Conservation (phyloP, 352 stramenopile species). For the Phytophthora ramorum region DNA sequence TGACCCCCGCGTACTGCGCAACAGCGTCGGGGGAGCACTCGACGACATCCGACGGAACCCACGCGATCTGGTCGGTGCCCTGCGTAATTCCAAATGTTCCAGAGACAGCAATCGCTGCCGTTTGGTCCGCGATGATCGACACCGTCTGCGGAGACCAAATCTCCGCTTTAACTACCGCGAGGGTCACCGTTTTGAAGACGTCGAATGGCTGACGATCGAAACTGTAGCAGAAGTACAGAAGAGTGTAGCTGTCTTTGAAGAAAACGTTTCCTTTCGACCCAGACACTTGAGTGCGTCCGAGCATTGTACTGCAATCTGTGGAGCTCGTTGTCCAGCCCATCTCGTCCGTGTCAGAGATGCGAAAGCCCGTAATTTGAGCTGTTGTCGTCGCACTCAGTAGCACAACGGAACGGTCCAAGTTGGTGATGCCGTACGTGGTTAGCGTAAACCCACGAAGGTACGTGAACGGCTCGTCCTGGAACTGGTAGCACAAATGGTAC, state of each 20-base stretch:
- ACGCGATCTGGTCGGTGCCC: conserved; percentile 64
- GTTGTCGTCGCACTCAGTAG: conserved; percentile 51
- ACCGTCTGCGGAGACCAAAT: conserved; percentile 59
- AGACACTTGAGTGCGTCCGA: conserved; percentile 39
- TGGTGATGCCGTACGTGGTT: conserved; percentile 51
- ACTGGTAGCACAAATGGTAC: conserved; percentile 79
- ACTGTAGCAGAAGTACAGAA: conserved; percentile 68
- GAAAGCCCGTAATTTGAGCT: conserved; percentile 58
- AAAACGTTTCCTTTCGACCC: conserved; percentile 38
- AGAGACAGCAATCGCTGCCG: conserved; percentile 38
- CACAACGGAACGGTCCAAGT: conserved; percentile 53
- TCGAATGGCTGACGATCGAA: conserved; percentile 67
- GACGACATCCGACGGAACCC: conserved; percentile 57
- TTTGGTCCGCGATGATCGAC: conserved; percentile 62
- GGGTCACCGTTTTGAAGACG: conserved; percentile 43
- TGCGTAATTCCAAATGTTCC: conserved; percentile 72
- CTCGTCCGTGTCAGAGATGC: conserved; percentile 52
- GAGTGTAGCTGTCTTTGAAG: conserved; percentile 43
- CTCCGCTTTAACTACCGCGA: conserved; percentile 51
- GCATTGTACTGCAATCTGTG: conserved; percentile 42
- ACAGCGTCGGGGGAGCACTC: conserved; percentile 44
- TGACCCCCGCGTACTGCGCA: conserved; percentile 41
- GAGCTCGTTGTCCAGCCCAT: conserved; percentile 59
- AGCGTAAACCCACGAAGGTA: conserved; percentile 53
- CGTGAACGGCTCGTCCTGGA: conserved; percentile 69